Base-by-base conservation (phyloP, 495 filamentous ascomycete genomes). In the Sporormia fimetaria region DNA sequence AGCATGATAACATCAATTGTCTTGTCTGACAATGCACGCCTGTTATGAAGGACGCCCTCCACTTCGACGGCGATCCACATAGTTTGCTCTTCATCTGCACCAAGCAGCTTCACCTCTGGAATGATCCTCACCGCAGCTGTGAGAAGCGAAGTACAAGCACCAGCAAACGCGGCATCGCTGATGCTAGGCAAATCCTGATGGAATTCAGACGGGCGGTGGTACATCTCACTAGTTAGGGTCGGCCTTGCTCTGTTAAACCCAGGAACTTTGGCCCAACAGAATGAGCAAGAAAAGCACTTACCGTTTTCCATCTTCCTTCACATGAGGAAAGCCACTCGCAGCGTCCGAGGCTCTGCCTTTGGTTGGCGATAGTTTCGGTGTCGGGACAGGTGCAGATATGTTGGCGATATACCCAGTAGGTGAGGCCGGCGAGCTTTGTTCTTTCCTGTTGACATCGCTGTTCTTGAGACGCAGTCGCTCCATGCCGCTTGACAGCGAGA, bases 1-100 rank as follows among this genome's bases (percentile, higher is more conserved):
- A 47, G n/a, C n/a, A 47, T 15, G 14, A 47, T 12, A 7, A 47
- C 10, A 21, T 47, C 43, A 6, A 47, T 32, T 9, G 17, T 17
- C 3, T 18, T 4, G 11, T 40, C 22, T 6, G 20, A 9, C 12
- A 47, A 22, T 2, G 12, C 6, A n/a, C 26, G 27, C 3, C 9
- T 9, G 16, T 40, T 40, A 16, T 47, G 21, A 3, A 40, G 16
- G 9, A 27, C 23, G n/a, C 35, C 43, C 12, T 40, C 36, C 2
- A 47, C 10, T 16, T 40, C 43, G 12, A 47, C 22, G 18, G 36
- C 21, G 16, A 47, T 20, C 30, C 28, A 40, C 12, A 47, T 20
- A 14, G 21, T n/a, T 20, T 34, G 35, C 8, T 23, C 14, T 16
- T 27, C 30, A 7, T 32, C 5, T 32, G 2, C 15, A 11, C 11